Evolutionary conservation across 2,329 filamentous ascomycete species (phyloP).

Genomic region (Trichoderma endophyticum): DNA sequence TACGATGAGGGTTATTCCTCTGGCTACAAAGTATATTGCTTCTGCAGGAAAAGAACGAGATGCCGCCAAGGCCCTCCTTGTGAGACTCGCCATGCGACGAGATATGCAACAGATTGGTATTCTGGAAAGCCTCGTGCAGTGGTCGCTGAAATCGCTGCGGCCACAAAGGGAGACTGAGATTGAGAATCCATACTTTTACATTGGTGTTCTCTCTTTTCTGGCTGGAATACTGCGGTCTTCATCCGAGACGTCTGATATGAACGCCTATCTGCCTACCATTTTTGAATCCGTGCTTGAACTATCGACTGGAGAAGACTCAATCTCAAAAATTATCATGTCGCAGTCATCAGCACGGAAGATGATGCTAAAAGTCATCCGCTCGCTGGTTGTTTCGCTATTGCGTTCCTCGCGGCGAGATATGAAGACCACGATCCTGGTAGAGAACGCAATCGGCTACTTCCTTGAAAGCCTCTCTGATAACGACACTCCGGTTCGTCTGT

Average conservation of each 20-base stretch:
- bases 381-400: conserved; percentile 65
- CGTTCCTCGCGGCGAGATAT: conserved; percentile 45
- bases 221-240: conserved; percentile 68
- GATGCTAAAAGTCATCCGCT: conserved; percentile 79
- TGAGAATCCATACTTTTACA: conserved; percentile 66
- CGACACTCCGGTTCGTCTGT: conserved; percentile 85
- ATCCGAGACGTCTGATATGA: conserved; percentile 71
- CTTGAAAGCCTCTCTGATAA: conserved; percentile 77
- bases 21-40: conserved; percentile 69
- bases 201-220: conserved; percentile 77
- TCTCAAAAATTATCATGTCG: conserved; percentile 55
- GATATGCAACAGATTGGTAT: conserved; percentile 84
- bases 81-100: conserved; percentile 74
- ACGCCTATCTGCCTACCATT: conserved; percentile 60
- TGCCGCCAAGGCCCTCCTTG: conserved; percentile 78
- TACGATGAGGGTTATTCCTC: conserved; percentile 63
- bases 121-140: conserved; percentile 63
- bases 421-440: conserved; percentile 57
- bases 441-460: conserved; percentile 78
- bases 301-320: conserved; percentile 46
- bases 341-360: conserved; percentile 80
- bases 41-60: conserved; percentile 83
- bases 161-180: conserved; percentile 37
- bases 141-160: conserved; percentile 63
- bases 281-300: conserved; percentile 64